phyloP scores from a whole-genome alignment of 768 basidiomycete genomes.

The Pisolithus tinctorius region DNA sequence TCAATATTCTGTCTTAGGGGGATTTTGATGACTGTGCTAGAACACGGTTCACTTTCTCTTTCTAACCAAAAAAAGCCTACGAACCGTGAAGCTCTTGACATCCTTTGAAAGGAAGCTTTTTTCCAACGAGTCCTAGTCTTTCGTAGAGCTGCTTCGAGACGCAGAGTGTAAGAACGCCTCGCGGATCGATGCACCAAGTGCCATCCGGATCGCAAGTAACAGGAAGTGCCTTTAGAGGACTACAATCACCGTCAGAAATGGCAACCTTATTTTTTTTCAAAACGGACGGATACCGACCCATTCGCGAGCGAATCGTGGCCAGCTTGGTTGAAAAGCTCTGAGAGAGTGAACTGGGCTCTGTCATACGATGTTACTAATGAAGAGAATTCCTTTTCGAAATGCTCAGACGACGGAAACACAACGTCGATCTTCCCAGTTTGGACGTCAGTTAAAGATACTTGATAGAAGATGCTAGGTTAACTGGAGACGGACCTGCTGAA shows the following conservation, averaged over 20 bases:
- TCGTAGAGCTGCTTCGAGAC: conserved; percentile 55
- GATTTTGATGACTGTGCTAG: conserved; percentile 40
- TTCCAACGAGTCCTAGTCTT: conserved; percentile 52
- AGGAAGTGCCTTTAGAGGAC: conserved; percentile 32
- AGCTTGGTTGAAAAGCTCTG: conserved; percentile 36
- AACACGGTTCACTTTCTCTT: conserved; percentile 1
- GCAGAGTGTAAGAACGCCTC: conserved; percentile 52
- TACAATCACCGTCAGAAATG: conserved; percentile 9
- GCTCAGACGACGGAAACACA: conserved; percentile 43
- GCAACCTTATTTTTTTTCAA: neutral
- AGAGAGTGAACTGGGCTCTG: conserved; percentile 37
- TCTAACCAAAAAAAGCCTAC: conserved; percentile 13
- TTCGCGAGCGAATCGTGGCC: conserved; percentile 16
- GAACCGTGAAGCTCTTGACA: conserved; percentile 43
- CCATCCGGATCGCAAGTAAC: conserved; percentile 36
- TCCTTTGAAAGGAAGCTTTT: conserved; percentile 45
- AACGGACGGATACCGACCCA: conserved; percentile 6
- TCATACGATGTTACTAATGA: conserved; percentile 38
- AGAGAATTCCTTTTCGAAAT: conserved; percentile 34
- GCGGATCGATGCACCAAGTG: conserved; percentile 64
- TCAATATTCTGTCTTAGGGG: conserved; percentile 36
- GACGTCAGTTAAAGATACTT: conserved; percentile 2
- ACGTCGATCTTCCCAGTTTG: conserved; percentile 47
- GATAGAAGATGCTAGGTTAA: neutral
- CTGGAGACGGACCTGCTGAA: conserved; percentile 38